Conservation (phyloP, 768 basidiomycete genomes). For the Gyrodon lividus region DNA sequence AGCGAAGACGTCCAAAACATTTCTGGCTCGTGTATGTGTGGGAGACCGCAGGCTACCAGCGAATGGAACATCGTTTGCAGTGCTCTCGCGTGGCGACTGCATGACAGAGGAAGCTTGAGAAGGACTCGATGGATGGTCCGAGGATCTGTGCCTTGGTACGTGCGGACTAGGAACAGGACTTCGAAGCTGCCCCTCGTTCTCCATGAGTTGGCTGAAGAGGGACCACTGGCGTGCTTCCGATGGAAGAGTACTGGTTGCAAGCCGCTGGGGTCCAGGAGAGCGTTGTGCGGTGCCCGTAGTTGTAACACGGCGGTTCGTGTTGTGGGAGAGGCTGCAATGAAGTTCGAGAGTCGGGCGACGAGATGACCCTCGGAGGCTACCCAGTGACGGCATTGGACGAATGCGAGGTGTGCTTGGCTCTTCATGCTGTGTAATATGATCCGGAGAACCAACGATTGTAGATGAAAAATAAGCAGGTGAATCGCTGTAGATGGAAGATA, state of each 20-base stretch:
- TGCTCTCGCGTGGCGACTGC: conserved; percentile 4
- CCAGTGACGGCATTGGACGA: conserved; percentile 19
- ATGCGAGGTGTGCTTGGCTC: conserved; percentile 15
- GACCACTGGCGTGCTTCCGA: conserved; percentile 52
- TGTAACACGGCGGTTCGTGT: conserved; percentile 10
- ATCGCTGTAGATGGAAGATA: conserved; percentile 47
- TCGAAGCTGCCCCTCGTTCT: conserved; percentile 52
- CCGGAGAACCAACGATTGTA: conserved; percentile 29
- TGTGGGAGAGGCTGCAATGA: conserved; percentile 10
- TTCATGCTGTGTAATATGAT: conserved; percentile 8
- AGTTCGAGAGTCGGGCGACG: conserved; percentile 7
- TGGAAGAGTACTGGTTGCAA: conserved; percentile 4
- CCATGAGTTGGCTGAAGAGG: conserved; percentile 70
- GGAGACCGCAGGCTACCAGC: not conserved
- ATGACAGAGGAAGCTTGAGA: conserved; percentile 1
- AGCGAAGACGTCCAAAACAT: not conserved
- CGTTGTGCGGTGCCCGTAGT: conserved; percentile 16
- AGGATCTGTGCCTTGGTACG: conserved; percentile 4
- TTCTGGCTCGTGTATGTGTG: not conserved
- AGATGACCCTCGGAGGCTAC: not conserved
- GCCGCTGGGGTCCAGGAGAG: conserved; percentile 10
- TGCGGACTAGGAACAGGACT: not conserved
- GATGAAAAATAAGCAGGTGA: not conserved
- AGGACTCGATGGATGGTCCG: not conserved
- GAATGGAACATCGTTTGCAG: not conserved